Base-by-base conservation (phyloP, 2,329 filamentous ascomycete genomes). In the Kalmusia sp. region DNA sequence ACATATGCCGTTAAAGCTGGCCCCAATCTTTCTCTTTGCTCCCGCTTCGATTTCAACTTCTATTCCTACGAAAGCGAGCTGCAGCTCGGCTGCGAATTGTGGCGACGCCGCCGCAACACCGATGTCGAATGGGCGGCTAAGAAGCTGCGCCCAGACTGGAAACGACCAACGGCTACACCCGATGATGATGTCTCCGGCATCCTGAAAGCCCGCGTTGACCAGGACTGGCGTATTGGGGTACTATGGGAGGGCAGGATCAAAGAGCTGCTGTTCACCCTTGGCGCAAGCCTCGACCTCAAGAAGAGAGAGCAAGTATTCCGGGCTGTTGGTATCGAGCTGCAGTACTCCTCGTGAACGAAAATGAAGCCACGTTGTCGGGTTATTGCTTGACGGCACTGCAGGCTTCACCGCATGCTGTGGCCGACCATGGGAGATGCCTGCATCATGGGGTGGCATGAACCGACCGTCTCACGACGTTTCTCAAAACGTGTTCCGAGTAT, bases 61-160 rank as follows among this genome's bases (percentile, higher is more conserved):
- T 98, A 97, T 77, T 96, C 92, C 71, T 99, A 97, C 79, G 95
- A 99, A 79, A 96, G 92, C 70, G 90, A 95, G 53, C 89, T 96
- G 81, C 88, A 92, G 22, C 84, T 98, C 21, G 95, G 95, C 12
- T 91, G 92, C 78, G 95, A 99, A 77, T 80, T 98, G 37, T 99
- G 95, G 93, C 87, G 91, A 67, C 88, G 86, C 48, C 68, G 71
- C 53, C 63, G 61, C 53, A 67, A 68, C 44, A 70, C 69, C 56
- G 75, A 73, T 59, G 72, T 77, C 47, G 77, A 77, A 24, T 79
- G 78, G 73, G 75, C 76, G 35, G 72, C 74, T 41, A 76, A 76
- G 51, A 71, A 76, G 63, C 54, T 79, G 45, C 70, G 75, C 45
- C 65, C 73, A 37, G 77, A 74, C 19, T 80, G 78, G 78, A 64